Evolutionary conservation across 345 rosid genomes (phyloP).

Genomic region (Salix brachista): DNA sequence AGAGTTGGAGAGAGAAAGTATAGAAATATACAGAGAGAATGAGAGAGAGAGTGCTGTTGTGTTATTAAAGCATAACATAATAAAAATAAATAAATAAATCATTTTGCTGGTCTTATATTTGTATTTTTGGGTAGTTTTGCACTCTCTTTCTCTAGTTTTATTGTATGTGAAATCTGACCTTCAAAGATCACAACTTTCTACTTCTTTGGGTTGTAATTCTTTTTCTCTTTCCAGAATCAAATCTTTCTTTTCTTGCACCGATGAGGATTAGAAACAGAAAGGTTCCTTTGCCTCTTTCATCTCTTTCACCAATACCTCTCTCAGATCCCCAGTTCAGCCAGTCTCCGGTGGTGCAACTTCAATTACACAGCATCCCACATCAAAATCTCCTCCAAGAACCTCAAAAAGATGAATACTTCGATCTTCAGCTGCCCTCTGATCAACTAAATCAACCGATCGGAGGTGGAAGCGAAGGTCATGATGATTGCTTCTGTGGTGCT

Average conservation of each 20-base stretch:
- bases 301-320: conserved; percentile 65
- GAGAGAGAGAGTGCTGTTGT: neutral
- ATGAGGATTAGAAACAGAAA: conserved; percentile 98
- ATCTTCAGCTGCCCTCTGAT: conserved; percentile 31
- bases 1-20: conserved; percentile 45
- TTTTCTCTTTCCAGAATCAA: neutral
- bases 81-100: too few relatives aligned
- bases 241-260: conserved; percentile 24
- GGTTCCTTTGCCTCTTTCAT: conserved; percentile 65
- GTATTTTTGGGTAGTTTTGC: conserved; percentile 21
- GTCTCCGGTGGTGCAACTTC: conserved; percentile 61
- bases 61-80: conserved; percentile 8
- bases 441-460: conserved; percentile 44
- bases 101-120: conserved; percentile 1
- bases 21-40: neutral
- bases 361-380: conserved; percentile 6
- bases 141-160: conserved; percentile 10
- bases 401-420: neutral
- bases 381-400: conserved; percentile 11
- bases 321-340: conserved; percentile 70
- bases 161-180: conserved; percentile 13
- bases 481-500: conserved; percentile 6
- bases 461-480: conserved; percentile 7
- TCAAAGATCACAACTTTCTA: conserved; percentile 15
- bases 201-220: neutral